Percentiles rank a stretch among this genome's conserved stretches.
Conservation (phyloP, 2,329 filamentous ascomycete species). For the Aspergillus neotritici region DNA sequence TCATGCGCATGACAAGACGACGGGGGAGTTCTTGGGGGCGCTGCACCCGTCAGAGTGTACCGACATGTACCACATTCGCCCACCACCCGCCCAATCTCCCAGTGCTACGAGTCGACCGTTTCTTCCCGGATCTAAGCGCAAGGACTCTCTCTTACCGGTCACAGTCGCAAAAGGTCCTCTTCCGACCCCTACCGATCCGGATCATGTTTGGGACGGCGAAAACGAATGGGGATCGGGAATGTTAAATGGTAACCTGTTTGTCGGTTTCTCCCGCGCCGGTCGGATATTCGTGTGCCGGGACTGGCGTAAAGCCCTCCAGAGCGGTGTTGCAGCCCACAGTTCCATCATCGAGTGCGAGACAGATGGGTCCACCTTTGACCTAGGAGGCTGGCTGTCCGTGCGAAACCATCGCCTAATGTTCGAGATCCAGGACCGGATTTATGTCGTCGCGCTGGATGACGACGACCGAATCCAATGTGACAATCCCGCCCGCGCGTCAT, state of each 20-base stretch:
- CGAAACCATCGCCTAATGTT: conserved; percentile 40
- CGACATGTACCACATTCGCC: conserved; percentile 32
- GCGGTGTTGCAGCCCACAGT: conserved; percentile 22
- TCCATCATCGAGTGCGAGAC: conserved; percentile 40
- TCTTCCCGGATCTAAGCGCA: conserved; percentile 16
- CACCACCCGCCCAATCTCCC: conserved; percentile 17
- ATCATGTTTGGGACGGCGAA: conserved; percentile 26
- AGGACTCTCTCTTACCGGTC: conserved; percentile 24
- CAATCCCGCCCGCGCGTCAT: conserved; percentile 22
- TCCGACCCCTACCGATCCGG: conserved; percentile 16
- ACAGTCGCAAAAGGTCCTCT: conserved; percentile 24
- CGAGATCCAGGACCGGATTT: conserved; percentile 41
- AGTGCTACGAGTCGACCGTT: conserved; percentile 18
- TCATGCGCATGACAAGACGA: conserved; percentile 38
- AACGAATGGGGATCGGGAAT: conserved; percentile 48
- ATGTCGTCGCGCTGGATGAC: conserved; percentile 39
- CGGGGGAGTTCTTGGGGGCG: conserved; percentile 35
- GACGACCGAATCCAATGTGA: conserved; percentile 24
- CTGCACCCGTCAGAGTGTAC: conserved; percentile 32
- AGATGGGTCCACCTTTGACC: conserved; percentile 38
- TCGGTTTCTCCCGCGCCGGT: conserved; percentile 41
- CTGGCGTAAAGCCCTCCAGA: conserved; percentile 37
- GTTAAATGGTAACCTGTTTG: conserved; percentile 39
- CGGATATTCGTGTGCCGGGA: conserved; percentile 42
- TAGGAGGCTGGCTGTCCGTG: conserved; percentile 45